A percentile compares a stretch with the other conserved stretches of the same genome.
Evolutionary conservation across 2,329 filamentous ascomycete species (phyloP).

Genomic region (Ilyonectria robusta): DNA sequence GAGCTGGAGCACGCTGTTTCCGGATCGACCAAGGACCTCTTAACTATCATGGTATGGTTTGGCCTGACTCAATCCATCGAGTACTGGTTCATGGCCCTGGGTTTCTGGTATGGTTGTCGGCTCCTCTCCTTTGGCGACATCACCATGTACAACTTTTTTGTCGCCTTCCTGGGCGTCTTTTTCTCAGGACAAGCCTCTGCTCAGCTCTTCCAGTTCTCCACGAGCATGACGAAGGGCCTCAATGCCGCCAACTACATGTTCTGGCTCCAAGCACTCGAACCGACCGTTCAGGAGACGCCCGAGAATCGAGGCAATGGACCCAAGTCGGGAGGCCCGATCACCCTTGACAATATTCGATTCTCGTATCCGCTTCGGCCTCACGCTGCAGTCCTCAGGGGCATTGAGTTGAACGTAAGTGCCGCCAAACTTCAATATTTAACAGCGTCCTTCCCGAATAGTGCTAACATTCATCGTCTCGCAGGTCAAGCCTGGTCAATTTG

Average conservation of each 20-base stretch:
- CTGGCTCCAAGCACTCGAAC: constrained; percentile 60
- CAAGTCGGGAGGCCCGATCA: constrained; percentile 54
- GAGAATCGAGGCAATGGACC: constrained; percentile 57
- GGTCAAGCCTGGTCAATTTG: constrained; percentile 63
- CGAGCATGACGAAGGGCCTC: constrained; percentile 66
- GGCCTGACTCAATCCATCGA: constrained; percentile 55
- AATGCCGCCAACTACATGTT: constrained; percentile 66
- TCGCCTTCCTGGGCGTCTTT: constrained; percentile 66
- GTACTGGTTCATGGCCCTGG: constrained; percentile 57
- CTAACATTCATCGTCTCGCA: constrained; percentile 24
- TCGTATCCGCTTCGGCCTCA: constrained; percentile 69
- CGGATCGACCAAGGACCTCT: constrained; percentile 50
- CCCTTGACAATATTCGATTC: constrained; percentile 71
- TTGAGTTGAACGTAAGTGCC: constrained; percentile 47
- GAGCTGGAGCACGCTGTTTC: constrained; percentile 51
- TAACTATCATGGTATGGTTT: constrained; percentile 54
- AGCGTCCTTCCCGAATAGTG: background rate
- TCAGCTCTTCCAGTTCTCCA: constrained; percentile 63
- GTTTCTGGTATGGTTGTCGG: constrained; percentile 59
- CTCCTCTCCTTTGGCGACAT: constrained; percentile 59
- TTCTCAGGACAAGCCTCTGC: constrained; percentile 59
- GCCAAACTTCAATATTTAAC: background rate
- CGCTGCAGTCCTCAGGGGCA: constrained; percentile 57
- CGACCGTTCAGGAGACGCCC: constrained; percentile 58
- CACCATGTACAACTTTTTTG: constrained; percentile 66